Conservation (phyloP, 1,284 basidiomycete species). For the Chondrostereum purpureum region DNA sequence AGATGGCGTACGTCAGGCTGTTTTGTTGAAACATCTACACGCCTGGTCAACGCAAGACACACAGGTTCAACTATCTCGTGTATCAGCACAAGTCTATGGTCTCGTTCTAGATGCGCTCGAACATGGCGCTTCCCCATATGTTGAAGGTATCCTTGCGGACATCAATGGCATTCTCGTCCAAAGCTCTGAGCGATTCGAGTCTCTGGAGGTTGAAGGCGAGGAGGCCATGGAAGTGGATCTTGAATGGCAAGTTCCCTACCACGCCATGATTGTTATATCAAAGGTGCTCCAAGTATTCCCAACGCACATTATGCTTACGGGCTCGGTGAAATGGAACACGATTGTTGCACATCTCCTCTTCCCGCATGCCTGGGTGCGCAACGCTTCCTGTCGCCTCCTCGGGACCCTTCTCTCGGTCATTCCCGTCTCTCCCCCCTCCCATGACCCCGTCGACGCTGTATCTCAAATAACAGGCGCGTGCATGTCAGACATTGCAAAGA, state of each 20-base stretch:
- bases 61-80: conserved; percentile 58
- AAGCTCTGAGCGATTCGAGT: conserved; percentile 35
- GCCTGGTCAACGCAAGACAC: conserved; percentile 71
- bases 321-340: conserved; percentile 54
- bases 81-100: conserved; percentile 79
- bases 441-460: conserved; percentile 24
- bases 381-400: conserved; percentile 74
- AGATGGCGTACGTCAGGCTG: conserved; percentile 51
- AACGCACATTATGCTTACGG: conserved; percentile 31
- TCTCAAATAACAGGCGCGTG: conserved; percentile 46
- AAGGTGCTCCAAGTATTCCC: conserved; percentile 64
- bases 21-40: conserved; percentile 68
- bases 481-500: conserved; percentile 71
- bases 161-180: conserved; percentile 44
- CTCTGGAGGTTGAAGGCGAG: conserved; percentile 30
- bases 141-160: conserved; percentile 55
- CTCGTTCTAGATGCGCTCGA: conserved; percentile 68
- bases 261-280: conserved; percentile 61
- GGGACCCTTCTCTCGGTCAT: conserved; percentile 62
- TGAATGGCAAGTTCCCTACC: conserved; percentile 84
- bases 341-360: conserved; percentile 32
- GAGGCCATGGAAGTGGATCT: conserved; percentile 47
- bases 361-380: conserved; percentile 13
- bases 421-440: conserved; percentile 32
- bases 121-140: conserved; percentile 39